Percentiles rank a stretch among this genome's conserved stretches.
Conservation (phyloP, 768 basidiomycete species). For the Phylloporus arenicola region DNA sequence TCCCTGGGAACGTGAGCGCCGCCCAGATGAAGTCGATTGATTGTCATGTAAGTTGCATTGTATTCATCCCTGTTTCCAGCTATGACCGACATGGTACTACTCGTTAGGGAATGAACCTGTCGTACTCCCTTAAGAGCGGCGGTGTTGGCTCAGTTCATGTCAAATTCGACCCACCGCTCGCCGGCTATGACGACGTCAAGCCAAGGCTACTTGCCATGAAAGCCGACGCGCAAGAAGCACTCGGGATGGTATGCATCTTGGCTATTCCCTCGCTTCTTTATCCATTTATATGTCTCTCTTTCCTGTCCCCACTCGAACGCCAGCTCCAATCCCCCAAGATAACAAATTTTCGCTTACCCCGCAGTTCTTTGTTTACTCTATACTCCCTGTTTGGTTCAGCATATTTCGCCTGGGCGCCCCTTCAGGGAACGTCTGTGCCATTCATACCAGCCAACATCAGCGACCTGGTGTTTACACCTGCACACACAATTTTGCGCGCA, state of each 20-base stretch:
- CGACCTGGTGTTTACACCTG: slow-evolving; percentile 20
- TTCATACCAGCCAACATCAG: slow-evolving; percentile 10
- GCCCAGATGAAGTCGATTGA: slow-evolving; percentile 71
- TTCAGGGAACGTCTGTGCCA: slow-evolving; percentile 15
- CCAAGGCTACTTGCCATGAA: slow-evolving; percentile 78
- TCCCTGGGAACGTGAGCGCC: slow-evolving; percentile 47
- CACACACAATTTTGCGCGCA: slow-evolving; percentile 5
- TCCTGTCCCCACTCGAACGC: background rate
- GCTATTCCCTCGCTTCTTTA: background rate
- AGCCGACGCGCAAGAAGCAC: slow-evolving; percentile 67
- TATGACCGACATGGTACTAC: background rate
- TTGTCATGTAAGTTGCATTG: slow-evolving; percentile 43
- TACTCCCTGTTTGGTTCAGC: slow-evolving; percentile 8
- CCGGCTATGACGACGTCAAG: slow-evolving; percentile 77
- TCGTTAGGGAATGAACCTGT: slow-evolving; percentile 61
- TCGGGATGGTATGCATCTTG: slow-evolving; percentile 63
- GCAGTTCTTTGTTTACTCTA: slow-evolving; percentile 25
- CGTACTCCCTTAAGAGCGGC: slow-evolving; percentile 51
- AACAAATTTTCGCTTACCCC: slow-evolving; percentile 47
- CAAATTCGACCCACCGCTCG: slow-evolving; percentile 63
- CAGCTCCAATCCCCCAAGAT: slow-evolving; percentile 64
- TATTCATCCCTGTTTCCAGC: background rate
- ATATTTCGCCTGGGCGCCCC: slow-evolving; percentile 19
- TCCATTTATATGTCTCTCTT: background rate
- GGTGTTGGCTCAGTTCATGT: slow-evolving; percentile 45